These are phyloP conservation scores for Fusarium sp. DNA, from an alignment of 2,329 filamentous ascomycete genomes.

Conservation along the genomic window DNA sequence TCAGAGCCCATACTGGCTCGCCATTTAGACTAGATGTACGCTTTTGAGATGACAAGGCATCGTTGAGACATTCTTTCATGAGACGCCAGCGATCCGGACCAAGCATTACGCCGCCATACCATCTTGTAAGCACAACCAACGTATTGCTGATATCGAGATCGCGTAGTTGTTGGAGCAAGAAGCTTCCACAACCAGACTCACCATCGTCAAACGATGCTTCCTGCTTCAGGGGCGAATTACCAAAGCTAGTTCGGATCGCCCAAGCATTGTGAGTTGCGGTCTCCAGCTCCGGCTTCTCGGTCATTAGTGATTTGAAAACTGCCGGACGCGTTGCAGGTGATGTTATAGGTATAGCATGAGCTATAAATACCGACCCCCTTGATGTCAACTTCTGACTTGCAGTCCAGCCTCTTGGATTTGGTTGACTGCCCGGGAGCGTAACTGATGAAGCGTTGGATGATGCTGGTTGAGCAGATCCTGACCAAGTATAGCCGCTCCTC, in stretches of 20 bases:
- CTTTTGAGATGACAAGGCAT: conserved; percentile 61
- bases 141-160: conserved; percentile 61
- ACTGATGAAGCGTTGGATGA: conserved; percentile 30
- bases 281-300: conserved; percentile 59
- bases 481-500: conserved; percentile 73
- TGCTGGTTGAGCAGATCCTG: conserved; percentile 29
- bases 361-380: conserved; percentile 67
- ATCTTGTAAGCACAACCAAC: conserved; percentile 68
- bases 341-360: conserved; percentile 55
- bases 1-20: conserved; percentile 70
- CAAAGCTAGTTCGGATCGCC: conserved; percentile 53
- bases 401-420: conserved; percentile 55
- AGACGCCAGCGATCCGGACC: conserved; percentile 71
- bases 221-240: conserved; percentile 52
- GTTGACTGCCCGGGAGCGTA: conserved; percentile 30
- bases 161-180: conserved; percentile 64
- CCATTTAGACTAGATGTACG: conserved; percentile 51
- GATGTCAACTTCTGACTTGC: conserved; percentile 61
- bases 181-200: conserved; percentile 67
- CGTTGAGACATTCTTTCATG: conserved; percentile 66
- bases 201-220: conserved; percentile 69
- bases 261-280: conserved; percentile 69
- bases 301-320: conserved; percentile 59
- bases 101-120: conserved; percentile 71
- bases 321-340: conserved; percentile 54